Conservation (phyloP, 164 flowering plant genomes). For the Vitis amurensis region DNA sequence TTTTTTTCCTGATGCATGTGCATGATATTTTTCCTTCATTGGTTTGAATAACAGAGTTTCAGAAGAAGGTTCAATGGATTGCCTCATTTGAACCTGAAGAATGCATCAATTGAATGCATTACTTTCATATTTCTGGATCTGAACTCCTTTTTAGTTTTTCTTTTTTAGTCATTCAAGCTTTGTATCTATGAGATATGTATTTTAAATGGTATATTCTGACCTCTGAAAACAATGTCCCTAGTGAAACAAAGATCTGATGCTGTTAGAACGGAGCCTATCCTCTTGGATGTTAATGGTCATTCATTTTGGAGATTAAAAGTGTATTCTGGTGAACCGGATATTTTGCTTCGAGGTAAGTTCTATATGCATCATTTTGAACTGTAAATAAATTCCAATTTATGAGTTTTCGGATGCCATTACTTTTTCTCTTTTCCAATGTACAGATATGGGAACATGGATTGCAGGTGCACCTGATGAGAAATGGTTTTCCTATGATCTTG, state of each 20-base stretch:
- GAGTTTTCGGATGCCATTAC: neutral
- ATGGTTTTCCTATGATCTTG: constrained; percentile 42
- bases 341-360: constrained; percentile 70
- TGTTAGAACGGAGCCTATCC: constrained; percentile 59
- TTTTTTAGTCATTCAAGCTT: neutral
- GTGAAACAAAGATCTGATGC: constrained; percentile 53
- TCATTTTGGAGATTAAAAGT: constrained; percentile 65
- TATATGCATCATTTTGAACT: neutral
- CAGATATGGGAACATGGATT: constrained; percentile 39
- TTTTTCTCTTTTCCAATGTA: neutral
- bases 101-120: no score
- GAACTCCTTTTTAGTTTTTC: no score
- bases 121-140: no score
- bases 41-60: no score
- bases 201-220: neutral
- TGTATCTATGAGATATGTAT: neutral
- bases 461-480: constrained; percentile 25
- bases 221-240: constrained; percentile 9
- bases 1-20: no score
- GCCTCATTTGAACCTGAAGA: neutral
- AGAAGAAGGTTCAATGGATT: no score
- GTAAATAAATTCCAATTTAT: neutral
- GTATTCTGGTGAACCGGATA: constrained; percentile 28
- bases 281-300: constrained; percentile 53
- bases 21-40: no score